Conservation (phyloP, 169 alveolate species). For the Babesia caballi region DNA sequence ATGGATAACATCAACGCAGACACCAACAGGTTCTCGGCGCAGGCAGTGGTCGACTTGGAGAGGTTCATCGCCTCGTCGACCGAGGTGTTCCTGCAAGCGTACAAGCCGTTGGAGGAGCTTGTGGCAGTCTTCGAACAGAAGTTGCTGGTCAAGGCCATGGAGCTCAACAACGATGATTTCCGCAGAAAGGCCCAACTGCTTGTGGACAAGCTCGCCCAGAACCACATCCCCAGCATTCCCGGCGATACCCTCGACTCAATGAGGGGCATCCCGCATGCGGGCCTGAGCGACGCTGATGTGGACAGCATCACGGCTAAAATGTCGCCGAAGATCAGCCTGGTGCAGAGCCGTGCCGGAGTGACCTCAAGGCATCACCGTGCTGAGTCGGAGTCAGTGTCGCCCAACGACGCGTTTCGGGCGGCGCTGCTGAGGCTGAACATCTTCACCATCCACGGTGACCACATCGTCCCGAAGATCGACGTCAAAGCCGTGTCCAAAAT, state of each 20-base stretch:
- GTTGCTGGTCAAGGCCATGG: conserved; percentile 10
- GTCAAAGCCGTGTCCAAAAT: not conserved
- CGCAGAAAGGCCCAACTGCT: not conserved
- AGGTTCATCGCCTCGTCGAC: conserved; percentile 20
- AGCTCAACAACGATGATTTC: conserved; percentile 27
- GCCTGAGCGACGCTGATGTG: not conserved
- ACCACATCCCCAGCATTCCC: not conserved
- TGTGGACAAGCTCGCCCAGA: conserved; percentile 4
- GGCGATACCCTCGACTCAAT: not conserved
- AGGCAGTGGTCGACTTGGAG: conserved; percentile 30
- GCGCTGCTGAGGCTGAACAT: conserved; percentile 18
- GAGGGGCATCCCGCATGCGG: conserved; percentile 1
- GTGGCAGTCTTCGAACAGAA: conserved; percentile 4
- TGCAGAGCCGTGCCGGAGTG: not conserved
- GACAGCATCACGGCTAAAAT: not conserved
- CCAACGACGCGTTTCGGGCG: not conserved
- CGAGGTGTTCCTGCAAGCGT: conserved; percentile 51
- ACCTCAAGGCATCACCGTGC: too few relatives aligned
- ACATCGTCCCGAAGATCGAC: conserved; percentile 10
- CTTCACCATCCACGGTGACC: conserved; percentile 6
- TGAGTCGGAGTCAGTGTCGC: not conserved
- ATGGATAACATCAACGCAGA: conserved; percentile 4
- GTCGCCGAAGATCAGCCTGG: conserved; percentile 3
- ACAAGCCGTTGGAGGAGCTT: conserved; percentile 38
- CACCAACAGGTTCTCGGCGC: not conserved